Base-by-base conservation (phyloP, 176 grass and related monocot genomes). In the Eleusine indica region DNA sequence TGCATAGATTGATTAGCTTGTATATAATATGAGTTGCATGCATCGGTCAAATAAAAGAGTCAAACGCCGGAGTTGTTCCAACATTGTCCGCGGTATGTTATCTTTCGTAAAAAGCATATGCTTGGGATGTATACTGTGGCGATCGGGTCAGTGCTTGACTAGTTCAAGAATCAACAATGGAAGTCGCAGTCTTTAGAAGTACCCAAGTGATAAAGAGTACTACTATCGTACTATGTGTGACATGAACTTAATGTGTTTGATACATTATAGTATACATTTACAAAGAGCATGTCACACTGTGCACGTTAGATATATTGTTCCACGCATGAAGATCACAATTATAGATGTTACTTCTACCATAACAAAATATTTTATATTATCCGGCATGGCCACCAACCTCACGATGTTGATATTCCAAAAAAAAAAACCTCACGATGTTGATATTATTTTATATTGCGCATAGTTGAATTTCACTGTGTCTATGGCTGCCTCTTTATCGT, bases 1-100 rank as follows among this genome's bases (percentile, higher is more conserved):
- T 35, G 32, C 32, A 35, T 35, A 35, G 32, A 35, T 47, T 11
- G 9, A 8, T 11, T 47, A 10, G 11, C 44, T 47, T 47, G 4
- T 41, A 41, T 60, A 32, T 52, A 80, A 38, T 52, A 51, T 41
- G 9, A 80, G 66, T 42, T 9, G 11, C 25, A 17, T 15, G n/a
- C n/a, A 7, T 32, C 6, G 11, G 69, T 83, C 71, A 84, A 35
- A 35, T 35, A 35, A 76, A 76, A 32, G 74, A 84, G 63, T 76
- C 48, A 84, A 76, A 82, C 78, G 71, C 42, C 40, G 71, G 49
- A 60, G 6, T 3, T 48, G 51, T 76, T 75, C 85, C 71, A 70
- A 29, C 63, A 40, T 14, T 76, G 39, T 75, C 38, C 13, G 1
- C n/a, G 35, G 30, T 57, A 30, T 13, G 2, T 22, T 16, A 2